Percentiles rank a stretch among this genome's conserved stretches.
These are phyloP conservation scores for Elsinoe perseae DNA, from an alignment of 2,329 filamentous ascomycete genomes.

Conservation along the genomic window DNA sequence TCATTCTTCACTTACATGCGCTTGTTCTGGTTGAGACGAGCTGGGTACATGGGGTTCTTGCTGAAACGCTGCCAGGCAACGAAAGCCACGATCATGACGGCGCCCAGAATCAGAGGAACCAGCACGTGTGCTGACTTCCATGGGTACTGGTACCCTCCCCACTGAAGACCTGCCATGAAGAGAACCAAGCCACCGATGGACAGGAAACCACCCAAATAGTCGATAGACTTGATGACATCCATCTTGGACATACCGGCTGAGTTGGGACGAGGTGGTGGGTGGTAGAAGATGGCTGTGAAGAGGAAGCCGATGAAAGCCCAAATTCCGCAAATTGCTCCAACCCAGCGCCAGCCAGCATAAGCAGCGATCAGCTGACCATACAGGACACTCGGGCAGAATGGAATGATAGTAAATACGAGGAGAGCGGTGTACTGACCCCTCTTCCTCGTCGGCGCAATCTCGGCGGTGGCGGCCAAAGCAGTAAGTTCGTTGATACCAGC, in stretches of 20 bases:
- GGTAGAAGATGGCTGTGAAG: conserved; percentile 46
- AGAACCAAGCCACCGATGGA: conserved; percentile 44
- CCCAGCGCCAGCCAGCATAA: conserved; percentile 47
- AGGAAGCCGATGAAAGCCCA: conserved; percentile 48
- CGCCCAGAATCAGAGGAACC: conserved; percentile 29
- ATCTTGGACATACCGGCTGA: conserved; percentile 33
- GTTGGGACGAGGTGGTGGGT: conserved; percentile 44
- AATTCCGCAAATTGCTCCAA: conserved; percentile 46
- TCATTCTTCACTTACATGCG: conserved; percentile 26
- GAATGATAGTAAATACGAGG: conserved; percentile 54
- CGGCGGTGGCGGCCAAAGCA: conserved; percentile 58
- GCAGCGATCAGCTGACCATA: conserved; percentile 52
- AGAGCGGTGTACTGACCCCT: conserved; percentile 56
- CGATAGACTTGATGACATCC: conserved; percentile 41
- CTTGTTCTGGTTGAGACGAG: conserved; percentile 26
- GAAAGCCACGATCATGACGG: conserved; percentile 28
- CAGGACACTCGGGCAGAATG: conserved; percentile 55
- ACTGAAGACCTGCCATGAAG: conserved; percentile 40
- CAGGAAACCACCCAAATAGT: conserved; percentile 46
- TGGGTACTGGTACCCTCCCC: conserved; percentile 25
- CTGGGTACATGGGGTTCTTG: conserved; percentile 30
- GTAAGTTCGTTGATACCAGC: conserved; percentile 63
- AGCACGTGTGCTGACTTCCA: conserved; percentile 30
- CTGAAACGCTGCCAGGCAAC: conserved; percentile 29
- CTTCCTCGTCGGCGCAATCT: conserved; percentile 58